These are phyloP conservation scores for Hordeum pubiflorum DNA, from an alignment of 202 grass and related monocot species.

Conservation along the genomic window DNA sequence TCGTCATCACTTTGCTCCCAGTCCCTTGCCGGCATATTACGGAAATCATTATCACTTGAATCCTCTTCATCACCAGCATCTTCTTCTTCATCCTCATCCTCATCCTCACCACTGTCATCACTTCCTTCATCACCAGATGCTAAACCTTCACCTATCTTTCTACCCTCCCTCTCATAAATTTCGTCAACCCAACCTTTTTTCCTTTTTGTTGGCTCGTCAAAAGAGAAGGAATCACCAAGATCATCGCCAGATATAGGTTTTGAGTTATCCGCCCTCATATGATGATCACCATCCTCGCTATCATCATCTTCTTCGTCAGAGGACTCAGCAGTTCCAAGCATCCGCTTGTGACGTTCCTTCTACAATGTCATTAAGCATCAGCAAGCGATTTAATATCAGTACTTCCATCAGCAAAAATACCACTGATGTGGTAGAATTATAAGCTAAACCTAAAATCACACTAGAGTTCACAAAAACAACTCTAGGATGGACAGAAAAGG, in stretches of 20 bases:
- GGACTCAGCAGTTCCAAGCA: conserved; percentile 60
- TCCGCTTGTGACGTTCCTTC: conserved; percentile 80
- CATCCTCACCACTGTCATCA: conserved; percentile 32
- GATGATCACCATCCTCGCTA: conserved; percentile 15
- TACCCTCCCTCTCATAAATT: conserved; percentile 56
- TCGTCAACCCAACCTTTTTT: conserved; percentile 62
- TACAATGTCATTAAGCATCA: conserved; percentile 31
- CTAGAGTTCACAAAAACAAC: conserved; percentile 4
- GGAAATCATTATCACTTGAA: conserved; percentile 42
- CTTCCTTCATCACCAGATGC: conserved; percentile 50
- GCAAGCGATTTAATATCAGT: conserved; percentile 6
- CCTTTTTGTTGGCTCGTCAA: conserved; percentile 28
- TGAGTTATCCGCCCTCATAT: conserved; percentile 34
- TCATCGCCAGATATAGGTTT: conserved; percentile 83
- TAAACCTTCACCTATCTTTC: conserved; percentile 34
- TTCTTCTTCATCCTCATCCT: conserved; percentile 28
- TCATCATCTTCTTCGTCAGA: conserved; percentile 51
- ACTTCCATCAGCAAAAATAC: neutral
- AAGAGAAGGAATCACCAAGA: conserved; percentile 79
- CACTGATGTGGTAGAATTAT: neutral
- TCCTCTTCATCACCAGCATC: conserved; percentile 30
- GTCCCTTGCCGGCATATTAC: conserved; percentile 56
- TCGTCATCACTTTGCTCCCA: conserved; percentile 94
- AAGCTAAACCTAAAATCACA: conserved; percentile 10
- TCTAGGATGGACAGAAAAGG: neutral